Percentiles rank a stretch among this genome's conserved stretches.
phyloP scores from a whole-genome alignment of 495 filamentous ascomycete genomes.

The Penicillium maclennaniae region DNA sequence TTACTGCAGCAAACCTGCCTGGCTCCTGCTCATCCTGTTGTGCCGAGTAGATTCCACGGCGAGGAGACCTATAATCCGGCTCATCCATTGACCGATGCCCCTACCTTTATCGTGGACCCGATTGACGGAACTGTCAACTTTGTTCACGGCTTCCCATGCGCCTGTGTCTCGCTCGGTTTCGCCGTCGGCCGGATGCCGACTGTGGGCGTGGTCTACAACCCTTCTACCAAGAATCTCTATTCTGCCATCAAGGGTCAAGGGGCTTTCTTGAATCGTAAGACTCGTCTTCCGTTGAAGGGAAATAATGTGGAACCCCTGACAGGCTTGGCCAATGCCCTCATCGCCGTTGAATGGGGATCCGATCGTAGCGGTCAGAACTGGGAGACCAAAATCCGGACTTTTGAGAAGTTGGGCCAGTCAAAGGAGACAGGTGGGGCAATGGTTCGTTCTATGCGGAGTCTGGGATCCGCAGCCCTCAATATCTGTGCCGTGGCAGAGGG shows the following conservation, averaged over 20 bases:
- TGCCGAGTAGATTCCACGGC: constrained; percentile 57
- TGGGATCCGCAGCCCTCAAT: constrained; percentile 82
- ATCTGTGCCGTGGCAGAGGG: constrained; percentile 77
- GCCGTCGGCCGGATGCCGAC: constrained; percentile 56
- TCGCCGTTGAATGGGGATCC: constrained; percentile 75
- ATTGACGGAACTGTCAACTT: constrained; percentile 92
- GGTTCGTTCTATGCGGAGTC: constrained; percentile 72
- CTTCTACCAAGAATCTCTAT: constrained; percentile 64
- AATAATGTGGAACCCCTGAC: constrained; percentile 48
- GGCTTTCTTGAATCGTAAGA: constrained; percentile 53
- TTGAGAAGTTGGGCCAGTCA: constrained; percentile 58
- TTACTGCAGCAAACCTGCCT: neutral
- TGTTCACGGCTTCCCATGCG: constrained; percentile 74
- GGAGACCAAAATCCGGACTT: constrained; percentile 66
- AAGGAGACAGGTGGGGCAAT: constrained; percentile 71
- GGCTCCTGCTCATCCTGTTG: neutral
- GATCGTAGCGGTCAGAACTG: constrained; percentile 73
- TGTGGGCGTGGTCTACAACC: constrained; percentile 85
- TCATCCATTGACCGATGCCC: constrained; percentile 57
- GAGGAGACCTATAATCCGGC: constrained; percentile 80
- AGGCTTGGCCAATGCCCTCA: constrained; percentile 57
- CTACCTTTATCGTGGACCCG: constrained; percentile 86
- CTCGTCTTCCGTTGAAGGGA: constrained; percentile 53
- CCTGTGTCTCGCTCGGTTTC: constrained; percentile 80
- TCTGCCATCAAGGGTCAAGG: constrained; percentile 67